Evolutionary conservation across 768 basidiomycete species (phyloP), one percentile per base, ranked within the genome.

Genomic region (Cubamyces sp.): DNA sequence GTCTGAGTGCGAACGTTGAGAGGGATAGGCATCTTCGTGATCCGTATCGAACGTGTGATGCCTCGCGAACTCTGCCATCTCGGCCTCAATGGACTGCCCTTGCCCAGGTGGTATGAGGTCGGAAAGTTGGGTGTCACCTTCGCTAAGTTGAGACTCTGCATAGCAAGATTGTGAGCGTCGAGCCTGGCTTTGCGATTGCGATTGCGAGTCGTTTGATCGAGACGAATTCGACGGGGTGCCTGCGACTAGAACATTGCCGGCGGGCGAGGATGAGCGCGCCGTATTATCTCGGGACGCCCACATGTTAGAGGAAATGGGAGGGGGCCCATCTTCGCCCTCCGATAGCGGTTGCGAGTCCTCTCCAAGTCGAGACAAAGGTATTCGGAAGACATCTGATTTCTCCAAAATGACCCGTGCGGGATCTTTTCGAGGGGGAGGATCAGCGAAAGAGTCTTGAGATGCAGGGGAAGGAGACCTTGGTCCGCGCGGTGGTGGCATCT

Each of bases 361-460:
- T 26, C 75, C 82, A 18, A 87, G 76, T 64, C 87, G 82, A 30
- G 83, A 82, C 48, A 90, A 73, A 55, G 88, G 89, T 19, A 84
- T 73, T 45, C 81, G 71, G 54, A 90, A 87, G 53, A 47, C 46
- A 63, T 80, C 82, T 3, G 80, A 73, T 16, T 73, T 71, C 15
- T 81, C 78, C 5, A 87, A 64, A 64, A 79, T 82, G 26, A 70
- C 73, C 54, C 79, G 76, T 28, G 79, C 79, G 9, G 78, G 79
- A 60, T 86, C 81, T 40, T 79, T 77, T 3, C 28, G 39, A 1
- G 81, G 77, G n/a, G 79, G 63, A 39, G 78, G 77, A 37, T 79
- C 82, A 42, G 79, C 86, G 61, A 90, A 88, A 2, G 88, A 90
- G 70, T 89, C 87, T 70, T 84, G 80, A 3, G 87, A 86, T 9